Evolutionary conservation across 352 stramenopile genomes (phyloP), one percentile per base, ranked within the genome.

Genomic region (Lagenidium giganteum): DNA sequence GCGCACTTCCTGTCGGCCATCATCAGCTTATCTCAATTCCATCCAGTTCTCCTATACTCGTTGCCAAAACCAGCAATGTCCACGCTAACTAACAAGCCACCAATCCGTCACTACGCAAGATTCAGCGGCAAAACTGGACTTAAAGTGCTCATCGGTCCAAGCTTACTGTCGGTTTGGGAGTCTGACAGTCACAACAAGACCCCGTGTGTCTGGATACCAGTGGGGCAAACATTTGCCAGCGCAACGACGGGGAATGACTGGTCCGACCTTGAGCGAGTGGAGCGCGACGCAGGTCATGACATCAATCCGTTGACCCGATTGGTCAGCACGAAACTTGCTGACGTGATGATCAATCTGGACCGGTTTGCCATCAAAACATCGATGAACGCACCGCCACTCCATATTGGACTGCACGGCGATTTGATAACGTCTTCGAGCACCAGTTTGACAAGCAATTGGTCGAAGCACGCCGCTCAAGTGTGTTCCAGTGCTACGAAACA

Each of bases 81-180:
- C n/a, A n/a, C n/a, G n/a, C n/a, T n/a, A n/a, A n/a, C n/a, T n/a
- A n/a, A n/a, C n/a, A n/a, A n/a, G n/a, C n/a, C n/a, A n/a, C n/a
- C n/a, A n/a, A n/a, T n/a, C n/a, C n/a, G n/a, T n/a, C 4, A 16
- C 16, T n/a, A 13, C 24, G 21, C 32, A 47, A 29, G 8, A 4
- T n/a, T 21, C 38, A 30, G 43, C 32, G 21, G 1, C 6, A 16
- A 12, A 14, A 7, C 42, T 13, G 36, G 22, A 4, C n/a, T 56
- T 3, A 91, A 91, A 42, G n/a, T 91, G 7, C 57, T 91, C 25
- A 29, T 91, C 21, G 73, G 71, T 38, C 71, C 68, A 37, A 86
- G 73, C 39, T 31, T 87, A 7, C 44, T 76, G 25, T 87, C 75
- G 21, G 61, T 76, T n/a, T 90, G 74, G 70, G 59, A 56, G 43